phyloP scores from a whole-genome alignment of 192 early-diverging fungal species.

The Entomortierella parvispora region DNA sequence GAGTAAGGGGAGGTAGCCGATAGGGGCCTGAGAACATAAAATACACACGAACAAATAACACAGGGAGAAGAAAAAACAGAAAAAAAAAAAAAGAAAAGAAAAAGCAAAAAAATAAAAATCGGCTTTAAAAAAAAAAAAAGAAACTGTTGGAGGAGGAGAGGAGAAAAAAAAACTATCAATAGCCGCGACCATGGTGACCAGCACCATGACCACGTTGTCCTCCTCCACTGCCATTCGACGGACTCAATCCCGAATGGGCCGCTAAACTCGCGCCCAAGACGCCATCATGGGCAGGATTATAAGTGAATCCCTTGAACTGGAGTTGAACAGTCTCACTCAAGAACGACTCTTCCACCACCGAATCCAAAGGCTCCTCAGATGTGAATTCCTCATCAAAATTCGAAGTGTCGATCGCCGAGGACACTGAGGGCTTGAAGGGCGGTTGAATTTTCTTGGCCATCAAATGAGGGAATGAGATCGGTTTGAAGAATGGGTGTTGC shows the following conservation, averaged over 20 bases:
- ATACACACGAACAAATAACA: no score
- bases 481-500: constrained; percentile 92
- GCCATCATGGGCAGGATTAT: constrained; percentile 78
- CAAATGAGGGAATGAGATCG: constrained; percentile 91
- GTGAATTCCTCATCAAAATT: constrained; percentile 99
- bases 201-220: no score
- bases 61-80: no score
- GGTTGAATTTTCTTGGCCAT: constrained; percentile 92
- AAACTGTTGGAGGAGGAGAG: no score
- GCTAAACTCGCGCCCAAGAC: constrained; percentile 66
- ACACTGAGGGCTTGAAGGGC: constrained; percentile 92
- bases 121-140: constrained; percentile 3
- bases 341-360: constrained; percentile 81
- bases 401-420: constrained; percentile 90
- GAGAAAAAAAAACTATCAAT: neutral
- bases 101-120: neutral
- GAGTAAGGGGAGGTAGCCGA: no score
- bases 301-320: constrained; percentile 97
- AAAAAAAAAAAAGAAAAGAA: no score
- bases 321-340: constrained; percentile 91
- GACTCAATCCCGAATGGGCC: constrained; percentile 26
- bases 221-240: constrained; percentile 22
- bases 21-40: no score
- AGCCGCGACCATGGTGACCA: no score
- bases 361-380: constrained; percentile 91